Evolutionary conservation across 2,329 filamentous ascomycete species (phyloP).

Genomic region (Fusarium continuum): DNA sequence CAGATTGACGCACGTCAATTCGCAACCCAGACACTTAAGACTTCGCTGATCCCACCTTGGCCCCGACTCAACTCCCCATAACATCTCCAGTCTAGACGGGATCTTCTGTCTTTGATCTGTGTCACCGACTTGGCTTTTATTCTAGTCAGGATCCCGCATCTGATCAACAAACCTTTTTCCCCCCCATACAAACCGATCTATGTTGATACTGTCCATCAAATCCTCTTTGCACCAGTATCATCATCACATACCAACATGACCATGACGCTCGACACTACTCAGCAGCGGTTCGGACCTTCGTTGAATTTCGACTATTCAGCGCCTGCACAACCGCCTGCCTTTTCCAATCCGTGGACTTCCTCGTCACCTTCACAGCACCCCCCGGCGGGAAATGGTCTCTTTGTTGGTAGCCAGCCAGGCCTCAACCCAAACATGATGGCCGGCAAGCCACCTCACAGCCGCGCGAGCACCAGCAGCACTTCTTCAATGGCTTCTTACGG

Average conservation of each 20-base stretch:
- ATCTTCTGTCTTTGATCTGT: conserved; percentile 54
- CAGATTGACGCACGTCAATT: conserved; percentile 54
- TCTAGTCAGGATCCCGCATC: conserved; percentile 59
- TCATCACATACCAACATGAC: conserved; percentile 71
- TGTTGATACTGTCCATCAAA: conserved; percentile 38
- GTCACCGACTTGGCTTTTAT: conserved; percentile 57
- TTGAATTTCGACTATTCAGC: conserved; percentile 80
- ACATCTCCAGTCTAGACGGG: conserved; percentile 46
- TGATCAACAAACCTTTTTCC: conserved; percentile 59
- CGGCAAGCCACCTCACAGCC: conserved; percentile 54
- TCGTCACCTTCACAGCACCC: conserved; percentile 55
- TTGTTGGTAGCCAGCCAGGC: conserved; percentile 65
- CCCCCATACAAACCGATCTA: conserved; percentile 36
- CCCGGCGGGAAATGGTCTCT: conserved; percentile 68
- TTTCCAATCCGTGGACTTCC: conserved; percentile 89
- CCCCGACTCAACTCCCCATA: conserved; percentile 46
- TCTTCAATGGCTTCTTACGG: conserved; percentile 75
- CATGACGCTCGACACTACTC: conserved; percentile 92
- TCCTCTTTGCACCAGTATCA: conserved; percentile 27
- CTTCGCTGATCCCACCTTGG: conserved; percentile 65
- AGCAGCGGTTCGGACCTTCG: conserved; percentile 77
- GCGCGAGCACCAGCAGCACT: conserved; percentile 67
- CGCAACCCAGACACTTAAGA: conserved; percentile 63
- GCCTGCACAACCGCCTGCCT: conserved; percentile 69
- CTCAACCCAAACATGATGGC: conserved; percentile 66